These are phyloP conservation scores for Alternaria sp. DNA, from an alignment of 2,329 filamentous ascomycete genomes.

Conservation along the genomic window DNA sequence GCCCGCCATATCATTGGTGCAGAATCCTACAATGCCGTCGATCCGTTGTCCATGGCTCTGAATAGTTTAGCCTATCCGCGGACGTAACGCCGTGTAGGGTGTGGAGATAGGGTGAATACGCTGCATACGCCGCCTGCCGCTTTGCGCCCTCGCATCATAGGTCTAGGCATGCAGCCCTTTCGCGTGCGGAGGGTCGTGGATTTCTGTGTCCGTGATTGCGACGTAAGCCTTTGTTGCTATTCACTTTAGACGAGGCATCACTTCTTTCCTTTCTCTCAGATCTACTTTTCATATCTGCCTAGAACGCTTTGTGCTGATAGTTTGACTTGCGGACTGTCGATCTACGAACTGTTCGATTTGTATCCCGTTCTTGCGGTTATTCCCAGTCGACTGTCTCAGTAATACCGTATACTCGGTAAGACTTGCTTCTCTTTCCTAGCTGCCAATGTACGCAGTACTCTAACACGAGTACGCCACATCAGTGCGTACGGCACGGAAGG, in stretches of 20 bases:
- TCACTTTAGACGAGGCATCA: not conserved
- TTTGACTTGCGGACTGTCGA: not conserved
- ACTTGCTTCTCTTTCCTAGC: not conserved
- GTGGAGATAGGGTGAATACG: not conserved
- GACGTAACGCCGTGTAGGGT: not conserved
- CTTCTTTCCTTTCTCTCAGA: not conserved
- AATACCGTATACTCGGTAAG: conserved; percentile 7
- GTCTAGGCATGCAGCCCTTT: not conserved
- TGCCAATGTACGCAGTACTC: not conserved
- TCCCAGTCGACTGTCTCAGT: not conserved
- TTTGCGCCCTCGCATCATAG: not conserved
- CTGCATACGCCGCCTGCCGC: not conserved
- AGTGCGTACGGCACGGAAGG: not conserved
- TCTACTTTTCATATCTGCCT: not conserved
- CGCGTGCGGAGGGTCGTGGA: conserved; percentile 3
- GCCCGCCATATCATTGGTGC: not conserved
- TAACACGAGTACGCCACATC: not conserved
- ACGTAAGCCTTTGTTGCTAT: not conserved
- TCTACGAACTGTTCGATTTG: not conserved
- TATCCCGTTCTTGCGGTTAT: not conserved
- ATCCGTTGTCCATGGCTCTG: not conserved
- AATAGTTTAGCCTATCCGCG: not conserved
- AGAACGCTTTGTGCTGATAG: not conserved
- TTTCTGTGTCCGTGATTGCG: not conserved
- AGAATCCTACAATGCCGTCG: not conserved